Evolutionary conservation across 2,329 filamentous ascomycete genomes (phyloP).

Genomic region (Botrytis fabae): DNA sequence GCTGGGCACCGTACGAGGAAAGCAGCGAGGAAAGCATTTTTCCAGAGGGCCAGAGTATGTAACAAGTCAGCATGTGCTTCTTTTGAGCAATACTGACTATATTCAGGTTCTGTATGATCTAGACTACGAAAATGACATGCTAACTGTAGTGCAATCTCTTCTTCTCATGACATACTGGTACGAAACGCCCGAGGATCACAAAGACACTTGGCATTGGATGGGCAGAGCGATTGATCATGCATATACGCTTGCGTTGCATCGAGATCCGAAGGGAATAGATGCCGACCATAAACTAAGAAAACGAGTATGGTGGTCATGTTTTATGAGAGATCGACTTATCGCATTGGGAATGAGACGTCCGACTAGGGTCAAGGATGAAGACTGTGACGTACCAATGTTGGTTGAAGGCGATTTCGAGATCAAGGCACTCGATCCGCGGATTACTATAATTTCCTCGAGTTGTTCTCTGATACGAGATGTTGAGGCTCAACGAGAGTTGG

Average conservation of each 20-base stretch:
- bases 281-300: slow-evolving; percentile 85
- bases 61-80: background rate
- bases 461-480: slow-evolving; percentile 72
- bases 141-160: slow-evolving; percentile 83
- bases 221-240: slow-evolving; percentile 90
- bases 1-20: slow-evolving; percentile 79
- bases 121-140: slow-evolving; percentile 88
- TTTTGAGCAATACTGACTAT: slow-evolving; percentile 27
- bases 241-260: slow-evolving; percentile 89
- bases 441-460: slow-evolving; percentile 66
- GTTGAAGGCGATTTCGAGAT: slow-evolving; percentile 83
- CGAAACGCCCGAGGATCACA: slow-evolving; percentile 93
- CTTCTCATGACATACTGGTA: slow-evolving; percentile 98
- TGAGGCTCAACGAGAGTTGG: slow-evolving; percentile 73
- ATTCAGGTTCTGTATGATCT: slow-evolving; percentile 83
- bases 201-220: slow-evolving; percentile 99
- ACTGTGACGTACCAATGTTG: slow-evolving; percentile 92
- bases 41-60: slow-evolving; percentile 80
- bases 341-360: slow-evolving; percentile 91
- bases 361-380: slow-evolving; percentile 87
- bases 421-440: slow-evolving; percentile 63
- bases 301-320: slow-evolving; percentile 96
- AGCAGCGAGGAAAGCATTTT: slow-evolving; percentile 82
- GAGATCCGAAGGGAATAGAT: slow-evolving; percentile 77
- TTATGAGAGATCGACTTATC: slow-evolving; percentile 90